Conservation (phyloP, 2,329 filamentous ascomycete genomes). For the Trichoderma sp. region DNA sequence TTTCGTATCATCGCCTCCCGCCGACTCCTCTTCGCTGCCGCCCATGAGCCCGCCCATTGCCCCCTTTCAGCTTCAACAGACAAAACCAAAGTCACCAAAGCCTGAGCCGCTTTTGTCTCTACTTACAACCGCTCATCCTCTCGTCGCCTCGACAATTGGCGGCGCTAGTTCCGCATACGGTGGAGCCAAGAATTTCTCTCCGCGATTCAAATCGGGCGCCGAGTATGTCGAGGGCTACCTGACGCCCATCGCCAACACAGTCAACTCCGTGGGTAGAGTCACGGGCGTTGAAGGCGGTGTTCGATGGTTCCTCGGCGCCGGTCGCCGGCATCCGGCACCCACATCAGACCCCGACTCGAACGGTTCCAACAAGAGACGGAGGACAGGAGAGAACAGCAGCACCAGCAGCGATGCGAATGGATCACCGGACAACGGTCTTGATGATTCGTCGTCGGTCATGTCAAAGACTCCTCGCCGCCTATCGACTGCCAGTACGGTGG, state of each 20-base stretch:
- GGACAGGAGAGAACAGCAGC: slow-evolving; percentile 44
- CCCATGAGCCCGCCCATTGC: slow-evolving; percentile 39
- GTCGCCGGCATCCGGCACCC: slow-evolving; percentile 47
- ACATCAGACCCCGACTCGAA: slow-evolving; percentile 46
- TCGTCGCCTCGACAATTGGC: slow-evolving; percentile 81
- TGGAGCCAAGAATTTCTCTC: slow-evolving; percentile 84
- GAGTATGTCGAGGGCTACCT: slow-evolving; percentile 89
- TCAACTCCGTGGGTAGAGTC: slow-evolving; percentile 76
- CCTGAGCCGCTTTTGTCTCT: slow-evolving; percentile 81
- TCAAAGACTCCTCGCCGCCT: slow-evolving; percentile 46
- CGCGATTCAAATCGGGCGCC: slow-evolving; percentile 81
- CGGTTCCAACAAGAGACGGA: slow-evolving; percentile 54
- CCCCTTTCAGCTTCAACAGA: slow-evolving; percentile 26
- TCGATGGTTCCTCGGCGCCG: slow-evolving; percentile 72
- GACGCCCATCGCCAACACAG: slow-evolving; percentile 80
- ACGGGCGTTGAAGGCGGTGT: slow-evolving; percentile 87
- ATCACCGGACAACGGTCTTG: slow-evolving; percentile 16
- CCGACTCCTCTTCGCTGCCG: slow-evolving; percentile 42
- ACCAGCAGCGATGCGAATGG: slow-evolving; percentile 26
- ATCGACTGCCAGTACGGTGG: slow-evolving; percentile 65
- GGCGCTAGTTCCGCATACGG: slow-evolving; percentile 82
- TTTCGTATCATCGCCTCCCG: slow-evolving; percentile 63
- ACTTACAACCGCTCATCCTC: slow-evolving; percentile 81
- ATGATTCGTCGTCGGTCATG: slow-evolving; percentile 29
- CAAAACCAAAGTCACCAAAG: slow-evolving; percentile 44